Conservation (phyloP, 2,329 filamentous ascomycete genomes). For the Colletotrichum sp. region DNA sequence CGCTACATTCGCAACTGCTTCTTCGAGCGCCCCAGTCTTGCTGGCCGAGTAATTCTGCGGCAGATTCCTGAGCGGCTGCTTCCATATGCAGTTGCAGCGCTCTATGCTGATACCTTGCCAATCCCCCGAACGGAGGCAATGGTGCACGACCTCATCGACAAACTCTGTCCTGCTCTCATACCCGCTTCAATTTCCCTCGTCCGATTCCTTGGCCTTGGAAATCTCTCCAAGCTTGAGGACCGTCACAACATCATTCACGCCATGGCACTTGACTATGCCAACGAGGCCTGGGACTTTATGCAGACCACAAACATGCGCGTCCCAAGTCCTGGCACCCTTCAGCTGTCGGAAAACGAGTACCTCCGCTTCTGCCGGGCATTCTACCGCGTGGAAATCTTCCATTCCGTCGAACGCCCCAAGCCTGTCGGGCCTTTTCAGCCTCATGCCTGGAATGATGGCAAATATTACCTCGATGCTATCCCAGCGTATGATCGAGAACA, state of each 20-base stretch:
- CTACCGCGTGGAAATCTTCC: not conserved
- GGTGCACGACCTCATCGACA: rapidly evolving
- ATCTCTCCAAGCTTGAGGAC: not conserved
- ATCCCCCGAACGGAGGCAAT: not conserved
- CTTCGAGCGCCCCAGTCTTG: not conserved
- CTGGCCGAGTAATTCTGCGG: rapidly evolving
- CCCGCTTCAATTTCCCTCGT: rapidly evolving
- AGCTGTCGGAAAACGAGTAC: not conserved
- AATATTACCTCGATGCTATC: rapidly evolving
- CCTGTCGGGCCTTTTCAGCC: too few species aligned
- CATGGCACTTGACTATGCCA: not conserved
- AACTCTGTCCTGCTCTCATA: not conserved
- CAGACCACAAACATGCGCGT: not conserved
- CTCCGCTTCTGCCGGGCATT: not conserved
- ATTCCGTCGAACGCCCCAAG: not conserved
- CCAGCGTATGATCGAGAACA: not conserved
- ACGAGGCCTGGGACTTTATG: not conserved
- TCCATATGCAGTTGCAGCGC: rapidly evolving
- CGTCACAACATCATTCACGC: not conserved
- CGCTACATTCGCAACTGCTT: rapidly evolving
- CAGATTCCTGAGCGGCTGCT: rapidly evolving
- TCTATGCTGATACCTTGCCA: not conserved
- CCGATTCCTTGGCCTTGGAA: too few species aligned
- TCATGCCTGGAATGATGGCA: not conserved
- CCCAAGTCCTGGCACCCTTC: rapidly evolving